Base-by-base conservation (phyloP, 768 basidiomycete species). In the Rhodotorula taiwanensis region DNA sequence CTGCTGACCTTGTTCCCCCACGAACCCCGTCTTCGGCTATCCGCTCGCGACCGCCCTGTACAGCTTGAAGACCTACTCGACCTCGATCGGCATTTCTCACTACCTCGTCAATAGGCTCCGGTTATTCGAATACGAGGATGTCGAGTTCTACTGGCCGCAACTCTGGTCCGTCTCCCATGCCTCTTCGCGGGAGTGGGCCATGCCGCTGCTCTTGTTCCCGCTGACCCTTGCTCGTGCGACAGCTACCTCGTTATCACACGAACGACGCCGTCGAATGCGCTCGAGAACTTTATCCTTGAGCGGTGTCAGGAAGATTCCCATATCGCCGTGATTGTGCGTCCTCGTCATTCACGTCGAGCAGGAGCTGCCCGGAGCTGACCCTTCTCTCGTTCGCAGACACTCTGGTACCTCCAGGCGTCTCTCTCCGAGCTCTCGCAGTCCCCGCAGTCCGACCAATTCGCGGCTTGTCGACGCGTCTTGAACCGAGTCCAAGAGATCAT, bases 361-460 rank as follows among this genome's bases (percentile, higher is more conserved):
- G n/a, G n/a, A n/a, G n/a, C n/a, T n/a, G n/a, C n/a, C n/a, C n/a
- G n/a, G n/a, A n/a, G n/a, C 27, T 27, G 21, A 11, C 20, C 36
- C 8, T 20, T 7, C 18, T 0, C 10, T 33, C 25, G 9, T 5
- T 41, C 30, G 13, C 74, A 93, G 91, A 97, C 95, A 0, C 78
- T 99, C 49, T 98, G 94, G 92, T 95, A 93, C 77, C 93, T 98
- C 87, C 95, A 98, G 82, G 89, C 94, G 21, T 84, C 88, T 31
- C 80, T 99, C 25, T 83, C 83, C 60, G 95, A 99, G 76, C 80
- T 97, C 13, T 81, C 85, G 0, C 2, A 28, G 0, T 14, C 49
- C 0, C 64, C 58, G 4, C 56, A 60, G 21, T 65, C 60, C 6
- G 62, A 64, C 5, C 89, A 91, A 1, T 97, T 97, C 77, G 78